phyloP scores from a whole-genome alignment of 1,284 basidiomycete genomes.

The Papiliotrema nemorosa region DNA sequence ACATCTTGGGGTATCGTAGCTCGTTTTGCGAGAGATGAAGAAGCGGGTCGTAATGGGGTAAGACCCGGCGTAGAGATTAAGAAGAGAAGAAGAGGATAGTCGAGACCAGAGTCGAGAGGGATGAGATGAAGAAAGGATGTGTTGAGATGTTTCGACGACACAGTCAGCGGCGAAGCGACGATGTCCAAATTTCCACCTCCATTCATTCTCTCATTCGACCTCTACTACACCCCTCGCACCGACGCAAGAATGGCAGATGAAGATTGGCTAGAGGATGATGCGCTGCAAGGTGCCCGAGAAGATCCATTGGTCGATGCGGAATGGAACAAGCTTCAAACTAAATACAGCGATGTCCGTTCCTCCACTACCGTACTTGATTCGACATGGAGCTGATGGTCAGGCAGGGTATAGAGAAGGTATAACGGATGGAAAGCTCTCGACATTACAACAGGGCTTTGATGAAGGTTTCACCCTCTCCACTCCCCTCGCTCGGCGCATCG shows the following conservation, averaged over 20 bases:
- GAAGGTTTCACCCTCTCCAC: conserved; percentile 51
- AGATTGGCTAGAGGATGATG: conserved; percentile 40
- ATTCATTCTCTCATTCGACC: neutral
- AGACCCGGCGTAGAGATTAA: neutral
- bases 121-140: too few species aligned
- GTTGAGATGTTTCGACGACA: too few species aligned
- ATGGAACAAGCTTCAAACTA: conserved; percentile 38
- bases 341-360: conserved; percentile 39
- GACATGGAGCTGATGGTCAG: conserved; percentile 41
- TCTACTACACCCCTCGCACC: neutral
- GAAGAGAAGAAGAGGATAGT: neutral
- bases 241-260: conserved; percentile 21
- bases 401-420: conserved; percentile 58
- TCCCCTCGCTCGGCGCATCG: conserved; percentile 49
- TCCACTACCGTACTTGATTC: too few species aligned
- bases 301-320: conserved; percentile 45
- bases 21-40: neutral
- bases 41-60: neutral
- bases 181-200: too few species aligned
- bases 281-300: conserved; percentile 27
- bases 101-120: neutral
- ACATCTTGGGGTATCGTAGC: neutral
- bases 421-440: conserved; percentile 53
- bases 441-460: conserved; percentile 56
- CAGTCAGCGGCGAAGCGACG: too few species aligned